Percentiles rank a stretch among this genome's conserved stretches.
phyloP scores from a whole-genome alignment of 192 early-diverging fungal genomes.

The Ambispora gerdemannii region DNA sequence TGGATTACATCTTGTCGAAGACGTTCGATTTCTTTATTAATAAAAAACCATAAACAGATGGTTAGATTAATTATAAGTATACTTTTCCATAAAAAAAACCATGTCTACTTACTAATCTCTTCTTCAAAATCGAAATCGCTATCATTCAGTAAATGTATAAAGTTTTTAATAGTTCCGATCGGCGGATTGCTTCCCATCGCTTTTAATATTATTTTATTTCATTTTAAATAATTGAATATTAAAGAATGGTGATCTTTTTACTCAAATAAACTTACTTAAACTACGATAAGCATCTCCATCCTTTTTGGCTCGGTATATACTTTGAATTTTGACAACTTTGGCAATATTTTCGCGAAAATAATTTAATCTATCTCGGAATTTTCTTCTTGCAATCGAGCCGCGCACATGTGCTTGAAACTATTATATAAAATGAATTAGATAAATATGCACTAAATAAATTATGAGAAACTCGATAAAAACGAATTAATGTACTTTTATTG shows the following conservation, averaged over 20 bases:
- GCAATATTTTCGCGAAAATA: constrained; percentile 64
- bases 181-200: constrained; percentile 75
- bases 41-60: constrained; percentile 13
- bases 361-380: constrained; percentile 49
- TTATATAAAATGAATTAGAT: constrained; percentile 1
- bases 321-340: constrained; percentile 78
- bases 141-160: constrained; percentile 86
- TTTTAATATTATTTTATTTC: constrained; percentile 8
- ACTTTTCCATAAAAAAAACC: background rate
- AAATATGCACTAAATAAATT: background rate
- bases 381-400: constrained; percentile 52
- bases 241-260: background rate
- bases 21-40: constrained; percentile 55
- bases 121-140: constrained; percentile 91
- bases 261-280: constrained; percentile 45
- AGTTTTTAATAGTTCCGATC: constrained; percentile 76
- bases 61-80: background rate
- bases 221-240: background rate
- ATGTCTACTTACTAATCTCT: constrained; percentile 62
- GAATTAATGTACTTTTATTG: constrained; percentile 14
- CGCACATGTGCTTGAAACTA: constrained; percentile 58
- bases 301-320: constrained; percentile 61
- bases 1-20: constrained; percentile 83
- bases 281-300: constrained; percentile 67
- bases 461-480: too few species aligned